phyloP scores from a whole-genome alignment of 2,329 filamentous ascomycete species.

The Colletotrichum noveboracense region DNA sequence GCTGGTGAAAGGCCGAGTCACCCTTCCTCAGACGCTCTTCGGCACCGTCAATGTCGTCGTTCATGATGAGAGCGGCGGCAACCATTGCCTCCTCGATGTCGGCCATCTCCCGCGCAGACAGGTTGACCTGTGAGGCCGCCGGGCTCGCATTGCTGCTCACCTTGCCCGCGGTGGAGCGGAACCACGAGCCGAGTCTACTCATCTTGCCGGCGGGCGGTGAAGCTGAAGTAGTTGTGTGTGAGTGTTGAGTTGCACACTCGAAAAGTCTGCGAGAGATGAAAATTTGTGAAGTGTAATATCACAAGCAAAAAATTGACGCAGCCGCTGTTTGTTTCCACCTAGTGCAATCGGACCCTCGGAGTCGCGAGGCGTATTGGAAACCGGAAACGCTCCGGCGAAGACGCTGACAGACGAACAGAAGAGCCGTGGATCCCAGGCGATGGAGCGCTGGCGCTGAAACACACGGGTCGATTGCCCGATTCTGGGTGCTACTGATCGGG shows the following conservation, averaged over 20 bases:
- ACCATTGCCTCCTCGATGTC: slow-evolving; percentile 65
- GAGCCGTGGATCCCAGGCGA: slow-evolving; percentile 6
- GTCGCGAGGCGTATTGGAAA: background rate
- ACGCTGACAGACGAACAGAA: slow-evolving; percentile 6
- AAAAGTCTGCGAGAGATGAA: background rate
- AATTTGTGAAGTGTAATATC: background rate
- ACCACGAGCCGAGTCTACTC: slow-evolving; percentile 57
- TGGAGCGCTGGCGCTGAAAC: slow-evolving; percentile 12
- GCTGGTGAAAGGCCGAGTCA: slow-evolving; percentile 84
- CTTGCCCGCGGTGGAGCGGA: slow-evolving; percentile 47
- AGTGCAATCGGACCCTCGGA: background rate
- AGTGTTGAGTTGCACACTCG: background rate
- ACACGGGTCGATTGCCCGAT: slow-evolving; percentile 2
- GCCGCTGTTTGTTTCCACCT: background rate
- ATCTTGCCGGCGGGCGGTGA: slow-evolving; percentile 31
- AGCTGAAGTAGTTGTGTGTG: background rate
- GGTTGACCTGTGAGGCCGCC: slow-evolving; percentile 30
- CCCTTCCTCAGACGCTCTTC: slow-evolving; percentile 75
- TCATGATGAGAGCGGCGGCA: slow-evolving; percentile 78
- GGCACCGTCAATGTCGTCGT: slow-evolving; percentile 88
- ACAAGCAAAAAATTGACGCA: background rate
- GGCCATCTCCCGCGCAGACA: slow-evolving; percentile 49
- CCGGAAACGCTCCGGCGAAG: slow-evolving; percentile 16
- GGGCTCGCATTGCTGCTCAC: slow-evolving; percentile 35
- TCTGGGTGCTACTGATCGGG: background rate